Evolutionary conservation across 768 basidiomycete species (phyloP).

Genomic region (Phlebiopsis flavidoalba): DNA sequence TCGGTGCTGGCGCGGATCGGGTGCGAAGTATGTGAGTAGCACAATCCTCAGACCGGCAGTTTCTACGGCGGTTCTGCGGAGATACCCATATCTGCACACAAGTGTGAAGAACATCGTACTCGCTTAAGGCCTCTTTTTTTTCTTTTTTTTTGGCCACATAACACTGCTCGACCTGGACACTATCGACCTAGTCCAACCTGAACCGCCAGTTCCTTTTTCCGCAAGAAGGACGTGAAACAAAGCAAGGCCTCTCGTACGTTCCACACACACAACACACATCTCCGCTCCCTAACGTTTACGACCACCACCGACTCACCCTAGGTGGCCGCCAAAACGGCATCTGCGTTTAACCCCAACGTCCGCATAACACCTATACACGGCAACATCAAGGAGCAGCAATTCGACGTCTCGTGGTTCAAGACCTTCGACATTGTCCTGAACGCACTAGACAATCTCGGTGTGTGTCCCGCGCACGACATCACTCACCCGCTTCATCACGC

Average conservation of each 20-base stretch:
- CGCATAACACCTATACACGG: constrained; percentile 85
- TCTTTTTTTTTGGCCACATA: constrained; percentile 90
- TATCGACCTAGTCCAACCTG: constrained; percentile 94
- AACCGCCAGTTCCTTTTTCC: constrained; percentile 96
- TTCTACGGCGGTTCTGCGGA: background rate
- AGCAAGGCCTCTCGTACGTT: constrained; percentile 86
- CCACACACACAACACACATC: background rate
- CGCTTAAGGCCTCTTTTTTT: too few relatives aligned
- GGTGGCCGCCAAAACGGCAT: constrained; percentile 82
- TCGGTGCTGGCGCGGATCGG: constrained; percentile 97
- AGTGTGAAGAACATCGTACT: constrained; percentile 97
- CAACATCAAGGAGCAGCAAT: constrained; percentile 92
- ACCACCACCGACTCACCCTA: constrained; percentile 20
- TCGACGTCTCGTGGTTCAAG: constrained; percentile 86
- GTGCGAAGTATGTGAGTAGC: constrained; percentile 79
- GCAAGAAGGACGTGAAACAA: constrained; percentile 95
- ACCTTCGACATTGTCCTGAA: constrained; percentile 91
- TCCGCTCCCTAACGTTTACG: background rate
- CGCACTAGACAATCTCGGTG: constrained; percentile 93
- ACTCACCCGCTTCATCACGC: background rate
- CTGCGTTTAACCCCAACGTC: constrained; percentile 84
- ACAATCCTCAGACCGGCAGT: background rate
- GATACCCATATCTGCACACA: constrained; percentile 23
- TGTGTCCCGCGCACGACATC: constrained; percentile 19
- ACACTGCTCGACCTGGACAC: constrained; percentile 95